phyloP scores from a whole-genome alignment of 2,329 filamentous ascomycete species.

The Lasiodiplodia sp. region DNA sequence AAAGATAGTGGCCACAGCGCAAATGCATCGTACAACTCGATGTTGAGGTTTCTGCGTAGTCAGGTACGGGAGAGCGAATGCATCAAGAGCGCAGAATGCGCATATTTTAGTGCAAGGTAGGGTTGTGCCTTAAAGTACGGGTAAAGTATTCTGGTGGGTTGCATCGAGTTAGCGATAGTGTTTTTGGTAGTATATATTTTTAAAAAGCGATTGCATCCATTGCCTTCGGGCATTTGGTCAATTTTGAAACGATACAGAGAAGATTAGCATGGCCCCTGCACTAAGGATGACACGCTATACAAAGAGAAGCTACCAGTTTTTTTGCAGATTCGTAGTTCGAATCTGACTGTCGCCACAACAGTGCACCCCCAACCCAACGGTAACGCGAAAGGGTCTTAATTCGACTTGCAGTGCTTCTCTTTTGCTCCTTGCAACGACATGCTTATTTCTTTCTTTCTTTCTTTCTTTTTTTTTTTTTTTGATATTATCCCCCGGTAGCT shows the following conservation, averaged over 20 bases:
- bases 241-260: conserved; percentile 60
- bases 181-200: not conserved
- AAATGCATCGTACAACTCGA: not conserved
- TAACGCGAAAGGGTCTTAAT: not conserved
- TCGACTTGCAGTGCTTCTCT: not conserved
- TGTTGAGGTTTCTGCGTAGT: not conserved
- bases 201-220: accelerated
- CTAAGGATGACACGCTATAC: conserved; percentile 64
- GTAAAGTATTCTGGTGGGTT: too few relatives aligned
- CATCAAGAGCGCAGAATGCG: not conserved
- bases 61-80: not conserved
- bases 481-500: not conserved
- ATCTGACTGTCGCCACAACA: not conserved
- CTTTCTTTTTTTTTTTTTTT: not conserved
- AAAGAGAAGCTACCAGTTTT: conserved; percentile 29
- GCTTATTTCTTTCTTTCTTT: too few relatives aligned
- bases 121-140: too few relatives aligned
- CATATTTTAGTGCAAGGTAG: too few relatives aligned
- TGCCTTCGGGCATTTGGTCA: conserved; percentile 26
- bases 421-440: not conserved
- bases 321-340: conserved; percentile 1
- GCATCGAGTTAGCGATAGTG: too few relatives aligned
- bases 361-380: not conserved
- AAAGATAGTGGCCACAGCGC: not conserved
- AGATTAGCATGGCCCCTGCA: conserved; percentile 68